These are phyloP conservation scores for Diplodia scrobiculata DNA, from an alignment of 2,329 filamentous ascomycete genomes.

Conservation along the genomic window DNA sequence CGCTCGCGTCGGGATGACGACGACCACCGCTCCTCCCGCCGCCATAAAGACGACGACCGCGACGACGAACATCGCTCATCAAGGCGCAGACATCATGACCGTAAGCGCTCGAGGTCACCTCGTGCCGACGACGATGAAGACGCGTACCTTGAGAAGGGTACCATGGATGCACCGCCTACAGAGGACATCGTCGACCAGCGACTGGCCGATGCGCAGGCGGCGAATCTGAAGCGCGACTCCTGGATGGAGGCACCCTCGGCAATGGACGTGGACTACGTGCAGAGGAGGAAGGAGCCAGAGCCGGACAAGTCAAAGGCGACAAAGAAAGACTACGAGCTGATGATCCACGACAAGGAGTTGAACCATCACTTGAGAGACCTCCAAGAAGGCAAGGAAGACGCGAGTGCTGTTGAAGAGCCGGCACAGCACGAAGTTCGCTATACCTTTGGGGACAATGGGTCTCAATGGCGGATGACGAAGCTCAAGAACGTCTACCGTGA, in stretches of 20 bases:
- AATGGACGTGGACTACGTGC: conserved; percentile 80
- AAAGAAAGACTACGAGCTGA: conserved; percentile 64
- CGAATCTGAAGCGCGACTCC: conserved; percentile 68
- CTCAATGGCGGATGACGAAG: conserved; percentile 95
- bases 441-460: conserved; percentile 84
- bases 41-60: conserved; percentile 53
- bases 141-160: conserved; percentile 50
- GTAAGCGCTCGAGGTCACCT: conserved; percentile 12
- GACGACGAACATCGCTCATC: conserved; percentile 39
- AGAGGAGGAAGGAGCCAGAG: conserved; percentile 57
- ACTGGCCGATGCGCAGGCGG: conserved; percentile 42
- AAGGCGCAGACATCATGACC: conserved; percentile 33
- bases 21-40: conserved; percentile 47
- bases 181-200: conserved; percentile 50
- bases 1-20: conserved; percentile 61
- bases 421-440: conserved; percentile 70
- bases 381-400: conserved; percentile 47
- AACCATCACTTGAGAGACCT: conserved; percentile 69
- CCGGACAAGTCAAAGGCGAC: conserved; percentile 50
- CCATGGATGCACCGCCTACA: conserved; percentile 44
- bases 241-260: conserved; percentile 94
- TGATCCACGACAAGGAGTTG: conserved; percentile 77
- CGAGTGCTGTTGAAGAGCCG: conserved; percentile 53
- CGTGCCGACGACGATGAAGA: conserved; percentile 38
- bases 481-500: conserved; percentile 80